Evolutionary conservation across 73 alveolate genomes (phyloP).

Genomic region (Breviolum minutum): DNA sequence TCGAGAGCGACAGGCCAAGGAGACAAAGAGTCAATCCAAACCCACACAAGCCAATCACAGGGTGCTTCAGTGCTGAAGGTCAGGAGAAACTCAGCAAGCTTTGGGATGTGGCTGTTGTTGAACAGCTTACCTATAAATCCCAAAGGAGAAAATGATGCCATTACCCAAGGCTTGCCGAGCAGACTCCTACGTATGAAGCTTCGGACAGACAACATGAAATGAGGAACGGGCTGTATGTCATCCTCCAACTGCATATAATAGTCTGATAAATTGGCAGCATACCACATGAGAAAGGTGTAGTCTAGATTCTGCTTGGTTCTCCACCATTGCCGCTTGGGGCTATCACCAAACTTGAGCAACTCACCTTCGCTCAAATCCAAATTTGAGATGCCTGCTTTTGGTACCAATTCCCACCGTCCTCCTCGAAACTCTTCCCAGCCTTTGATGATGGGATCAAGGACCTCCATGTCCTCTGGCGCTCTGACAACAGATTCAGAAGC

Average conservation of each 20-base stretch:
- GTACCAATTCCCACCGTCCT: slow-evolving; percentile 7
- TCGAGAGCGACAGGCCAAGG: slow-evolving; percentile 65
- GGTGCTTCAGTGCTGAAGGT: slow-evolving; percentile 86
- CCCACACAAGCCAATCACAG: slow-evolving; percentile 89
- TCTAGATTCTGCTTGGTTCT: slow-evolving; percentile 84
- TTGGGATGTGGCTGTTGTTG: slow-evolving; percentile 58
- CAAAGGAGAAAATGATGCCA: slow-evolving; percentile 70
- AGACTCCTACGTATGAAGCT: slow-evolving; percentile 38
- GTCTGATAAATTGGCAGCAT: slow-evolving; percentile 57
- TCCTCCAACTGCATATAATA: slow-evolving; percentile 90
- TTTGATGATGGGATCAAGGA: slow-evolving; percentile 25
- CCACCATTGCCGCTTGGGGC: slow-evolving; percentile 90
- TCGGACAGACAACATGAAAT: slow-evolving; percentile 33
- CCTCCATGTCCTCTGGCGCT: slow-evolving; percentile 81
- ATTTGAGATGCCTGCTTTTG: slow-evolving; percentile 36
- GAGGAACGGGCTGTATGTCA: slow-evolving; percentile 75
- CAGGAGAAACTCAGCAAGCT: slow-evolving; percentile 45
- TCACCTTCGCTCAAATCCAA: slow-evolving; percentile 40
- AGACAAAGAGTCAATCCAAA: slow-evolving; percentile 51
- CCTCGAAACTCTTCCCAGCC: slow-evolving; percentile 51
- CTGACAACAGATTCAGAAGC: slow-evolving; percentile 3
- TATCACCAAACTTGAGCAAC: slow-evolving; percentile 87
- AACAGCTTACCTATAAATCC: slow-evolving; percentile 74
- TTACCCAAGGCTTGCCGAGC: slow-evolving; percentile 69
- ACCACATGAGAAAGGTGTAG: slow-evolving; percentile 88